Evolutionary conservation across 2,329 filamentous ascomycete species (phyloP), one percentile per base, ranked within the genome.

Genomic region (Trichothecium sympodiale): DNA sequence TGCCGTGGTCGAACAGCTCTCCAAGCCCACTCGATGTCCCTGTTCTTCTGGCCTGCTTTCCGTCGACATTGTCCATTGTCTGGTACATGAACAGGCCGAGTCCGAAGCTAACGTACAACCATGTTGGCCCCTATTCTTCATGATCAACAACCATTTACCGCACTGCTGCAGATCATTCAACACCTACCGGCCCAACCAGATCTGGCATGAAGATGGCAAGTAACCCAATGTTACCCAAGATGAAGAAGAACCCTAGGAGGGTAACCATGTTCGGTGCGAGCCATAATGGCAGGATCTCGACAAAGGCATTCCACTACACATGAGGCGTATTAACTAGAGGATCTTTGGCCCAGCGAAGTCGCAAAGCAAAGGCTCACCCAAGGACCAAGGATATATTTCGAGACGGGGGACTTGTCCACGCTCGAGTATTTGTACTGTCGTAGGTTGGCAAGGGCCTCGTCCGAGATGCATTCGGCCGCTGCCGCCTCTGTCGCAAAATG

Each of bases 61-160:
- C 91, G 59, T 98, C 91, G 44, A 96, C 82, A 58, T 98, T 98
- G 67, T 98, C 91, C 81, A 98, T 88, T 12, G 91, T 98, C 48
- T 91, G 93, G 62, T 96, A 94, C 84, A 94, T 91, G 81, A 94
- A 98, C 40, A 98, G 72, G 29, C 91, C 91, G 45, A 94, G 74
- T 2, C 88, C 89, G 58, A 96, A 96, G 62, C 86, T 94, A 56
- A 85, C 93, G 65, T 94, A 96, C 15, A 96, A 60, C 89, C 91
- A 96, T 50, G 80, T 72, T 8, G 88, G 87, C 15, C 80, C 85
- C 80, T 91, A 34, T 17, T 14, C n/a, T 9, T 20, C 13, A 40
- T 16, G 15, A 31, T 17, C 29, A 27, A 36, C 12, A 28, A 18
- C 33, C 26, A 12, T 12, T 33, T 39, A 49, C 26, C 48, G 42